These are phyloP conservation scores for Lasiodiplodia hormozganensis DNA, from an alignment of 2,329 filamentous ascomycete genomes.

Conservation along the genomic window DNA sequence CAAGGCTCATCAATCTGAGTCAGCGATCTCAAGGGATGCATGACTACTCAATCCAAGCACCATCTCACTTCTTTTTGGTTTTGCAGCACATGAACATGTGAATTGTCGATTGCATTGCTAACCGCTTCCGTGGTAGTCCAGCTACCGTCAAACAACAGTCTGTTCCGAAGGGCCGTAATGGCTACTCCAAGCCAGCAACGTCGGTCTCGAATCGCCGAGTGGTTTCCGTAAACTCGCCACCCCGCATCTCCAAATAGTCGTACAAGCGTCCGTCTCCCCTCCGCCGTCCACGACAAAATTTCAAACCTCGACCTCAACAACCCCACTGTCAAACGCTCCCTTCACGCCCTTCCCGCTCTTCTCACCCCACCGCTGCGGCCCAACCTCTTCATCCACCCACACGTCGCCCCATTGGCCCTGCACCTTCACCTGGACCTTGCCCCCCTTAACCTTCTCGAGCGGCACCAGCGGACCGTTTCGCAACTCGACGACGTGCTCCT, in stretches of 20 bases:
- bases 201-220: too few species aligned
- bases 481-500: constrained; percentile 42
- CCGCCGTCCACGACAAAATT: too few species aligned
- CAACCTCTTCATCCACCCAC: constrained; percentile 23
- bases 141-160: neutral
- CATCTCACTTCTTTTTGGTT: neutral
- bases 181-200: too few species aligned
- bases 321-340: neutral
- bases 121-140: neutral
- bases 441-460: constrained; percentile 45
- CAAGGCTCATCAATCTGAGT: neutral
- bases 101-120: neutral
- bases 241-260: neutral
- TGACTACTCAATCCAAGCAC: neutral
- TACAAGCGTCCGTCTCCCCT: neutral
- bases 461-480: constrained; percentile 46
- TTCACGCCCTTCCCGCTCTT: neutral
- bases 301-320: neutral
- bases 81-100: neutral
- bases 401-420: constrained; percentile 29
- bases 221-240: too few species aligned
- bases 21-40: neutral
- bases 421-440: constrained; percentile 47
- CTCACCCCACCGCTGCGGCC: neutral
- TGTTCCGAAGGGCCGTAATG: too few species aligned